Conservation (phyloP, 2,329 filamentous ascomycete genomes). For the Penicillium sp. region DNA sequence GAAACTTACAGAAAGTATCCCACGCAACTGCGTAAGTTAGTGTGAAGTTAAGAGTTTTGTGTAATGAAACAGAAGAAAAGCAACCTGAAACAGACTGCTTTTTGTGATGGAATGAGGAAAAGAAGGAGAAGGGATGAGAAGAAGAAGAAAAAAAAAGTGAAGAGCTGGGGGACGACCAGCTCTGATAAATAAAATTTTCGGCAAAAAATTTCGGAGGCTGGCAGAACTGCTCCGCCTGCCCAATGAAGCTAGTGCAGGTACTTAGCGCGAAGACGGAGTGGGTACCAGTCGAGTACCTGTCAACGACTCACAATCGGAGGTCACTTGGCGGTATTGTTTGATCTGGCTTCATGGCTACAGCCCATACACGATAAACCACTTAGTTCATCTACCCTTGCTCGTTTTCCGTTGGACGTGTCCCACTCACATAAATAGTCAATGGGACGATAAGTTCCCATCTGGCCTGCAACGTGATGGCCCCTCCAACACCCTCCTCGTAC, state of each 20-base stretch:
- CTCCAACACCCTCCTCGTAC: slow-evolving; percentile 35
- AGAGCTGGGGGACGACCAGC: slow-evolving; percentile 23
- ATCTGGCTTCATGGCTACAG: not conserved
- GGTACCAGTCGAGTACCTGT: slow-evolving; percentile 17
- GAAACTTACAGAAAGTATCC: slow-evolving; percentile 35
- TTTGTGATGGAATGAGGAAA: slow-evolving; percentile 9
- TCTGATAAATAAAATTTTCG: slow-evolving; percentile 28
- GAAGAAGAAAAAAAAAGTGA: slow-evolving; percentile 24
- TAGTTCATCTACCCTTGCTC: not conserved
- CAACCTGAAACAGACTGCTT: slow-evolving; percentile 18
- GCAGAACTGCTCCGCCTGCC: slow-evolving; percentile 34
- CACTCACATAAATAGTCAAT: slow-evolving; percentile 17
- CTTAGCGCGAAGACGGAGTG: slow-evolving; percentile 18
- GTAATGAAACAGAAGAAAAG: slow-evolving; percentile 8
- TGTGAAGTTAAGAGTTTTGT: slow-evolving; percentile 15
- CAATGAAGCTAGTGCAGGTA: slow-evolving; percentile 12
- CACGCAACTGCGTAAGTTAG: slow-evolving; percentile 35
- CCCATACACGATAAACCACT: not conserved
- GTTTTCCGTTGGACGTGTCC: not conserved
- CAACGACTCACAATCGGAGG: slow-evolving; percentile 9
- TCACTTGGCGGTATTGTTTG: slow-evolving; percentile 10
- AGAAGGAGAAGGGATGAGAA: slow-evolving; percentile 20
- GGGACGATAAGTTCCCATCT: slow-evolving; percentile 20
- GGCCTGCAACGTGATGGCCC: slow-evolving; percentile 26
- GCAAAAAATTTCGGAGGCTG: slow-evolving; percentile 30